Base-by-base conservation (phyloP, 352 stramenopile genomes). In the Globisporangium carolinianum region DNA sequence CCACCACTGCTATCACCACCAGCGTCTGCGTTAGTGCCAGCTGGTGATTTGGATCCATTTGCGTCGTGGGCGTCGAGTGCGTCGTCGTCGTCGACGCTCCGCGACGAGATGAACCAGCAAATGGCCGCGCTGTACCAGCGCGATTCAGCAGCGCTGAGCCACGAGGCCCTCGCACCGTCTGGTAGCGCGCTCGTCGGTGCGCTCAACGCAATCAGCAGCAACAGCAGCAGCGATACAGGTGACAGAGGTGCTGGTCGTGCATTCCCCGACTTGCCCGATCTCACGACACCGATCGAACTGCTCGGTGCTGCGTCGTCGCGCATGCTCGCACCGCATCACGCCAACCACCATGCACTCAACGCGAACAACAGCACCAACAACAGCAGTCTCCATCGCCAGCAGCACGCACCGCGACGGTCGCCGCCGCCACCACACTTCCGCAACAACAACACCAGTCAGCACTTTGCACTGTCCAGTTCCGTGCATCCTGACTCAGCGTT, bases 71-170 rank as follows among this genome's bases (percentile, higher is more conserved):
- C 47, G 9, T 47, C 47, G 18, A 7, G 7, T 4, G 55, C 47
- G 15, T 45, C 55, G 37, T 37, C 55, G 15, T 53, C 24, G 6
- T 38, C 51, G 12, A 51, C 53, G 32, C 55, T 90, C 10, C 72
- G 77, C 17, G 80, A 90, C 36, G 69, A 90, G 53, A 88, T 88
- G 80, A 90, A 90, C 66, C 76, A 80, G 56, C 77, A 88, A 55
- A 90, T 90, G 77, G 79, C 79, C 10, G 75, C 79, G 48, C 57
- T 89, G 49, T 89, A 89, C 60, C 79, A 83, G 18, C 66, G 38
- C 35, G 49, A 76, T 9, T 36, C 47, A 12, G 6, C 47, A 6
- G 47, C 17, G 47, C 48, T 53, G 8, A 15, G 32, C 24, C 32
- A 60, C 9, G 69, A 72, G 47, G 67, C 72, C 0, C 53, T 83